These are phyloP conservation scores for Acer yangbiense DNA, from an alignment of 345 rosid genomes.

Conservation along the genomic window DNA sequence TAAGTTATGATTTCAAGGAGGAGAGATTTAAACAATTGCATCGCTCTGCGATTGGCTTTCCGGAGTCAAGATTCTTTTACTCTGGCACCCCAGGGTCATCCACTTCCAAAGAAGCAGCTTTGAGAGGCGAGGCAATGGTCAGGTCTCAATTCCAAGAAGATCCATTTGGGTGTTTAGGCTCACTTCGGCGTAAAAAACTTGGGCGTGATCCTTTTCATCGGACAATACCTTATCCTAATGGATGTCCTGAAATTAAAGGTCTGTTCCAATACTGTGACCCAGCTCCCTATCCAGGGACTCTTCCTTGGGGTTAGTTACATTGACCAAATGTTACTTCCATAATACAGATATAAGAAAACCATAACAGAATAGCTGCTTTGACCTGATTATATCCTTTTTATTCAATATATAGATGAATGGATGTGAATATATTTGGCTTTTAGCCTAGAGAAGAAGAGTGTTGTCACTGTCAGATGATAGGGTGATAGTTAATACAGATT, in stretches of 20 bases:
- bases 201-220: constrained; percentile 95
- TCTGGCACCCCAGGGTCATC: constrained; percentile 70
- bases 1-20: constrained; percentile 91
- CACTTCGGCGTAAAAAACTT: constrained; percentile 77
- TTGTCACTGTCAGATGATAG: background rate
- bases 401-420: background rate
- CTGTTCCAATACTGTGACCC: constrained; percentile 81
- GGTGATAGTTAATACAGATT: no score
- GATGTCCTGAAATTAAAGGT: constrained; percentile 85
- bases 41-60: constrained; percentile 82
- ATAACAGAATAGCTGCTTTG: constrained; percentile 4
- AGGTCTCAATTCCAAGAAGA: constrained; percentile 81
- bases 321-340: background rate
- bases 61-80: constrained; percentile 72
- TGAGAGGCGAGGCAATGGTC: constrained; percentile 82
- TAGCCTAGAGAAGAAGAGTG: background rate
- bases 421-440: background rate
- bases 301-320: constrained; percentile 63
- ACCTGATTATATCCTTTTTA: background rate
- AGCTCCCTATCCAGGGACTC: constrained; percentile 69
- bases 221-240: constrained; percentile 84
- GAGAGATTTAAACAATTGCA: constrained; percentile 80
- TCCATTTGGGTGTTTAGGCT: constrained; percentile 84
- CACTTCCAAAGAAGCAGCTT: constrained; percentile 67
- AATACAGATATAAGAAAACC: background rate